Percentiles rank a stretch among this genome's conserved stretches.
Evolutionary conservation across 192 early-diverging fungal species (phyloP).

Genomic region (Mortierella claussenii): DNA sequence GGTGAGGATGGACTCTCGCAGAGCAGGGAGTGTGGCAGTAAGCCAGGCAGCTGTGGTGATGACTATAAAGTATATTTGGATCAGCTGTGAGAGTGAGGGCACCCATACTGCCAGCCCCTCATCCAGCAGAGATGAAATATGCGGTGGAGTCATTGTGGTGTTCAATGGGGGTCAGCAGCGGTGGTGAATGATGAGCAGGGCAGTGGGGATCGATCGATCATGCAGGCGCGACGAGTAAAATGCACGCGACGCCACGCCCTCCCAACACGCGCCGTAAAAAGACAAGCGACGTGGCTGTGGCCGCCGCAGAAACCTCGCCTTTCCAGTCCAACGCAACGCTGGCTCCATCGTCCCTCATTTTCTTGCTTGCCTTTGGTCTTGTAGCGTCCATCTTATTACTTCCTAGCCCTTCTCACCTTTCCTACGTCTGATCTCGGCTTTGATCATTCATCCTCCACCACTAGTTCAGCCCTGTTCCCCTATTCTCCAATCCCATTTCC

Average conservation of each 20-base stretch:
- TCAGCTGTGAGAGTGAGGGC: constrained; percentile 34
- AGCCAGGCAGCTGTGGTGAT: constrained; percentile 20
- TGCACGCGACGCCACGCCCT: too few species aligned
- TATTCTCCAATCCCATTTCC: background rate
- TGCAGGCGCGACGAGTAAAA: too few species aligned
- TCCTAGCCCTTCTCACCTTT: background rate
- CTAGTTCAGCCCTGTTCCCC: background rate
- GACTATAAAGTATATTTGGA: constrained; percentile 27
- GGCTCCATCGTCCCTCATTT: too few species aligned
- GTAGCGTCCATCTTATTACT: background rate
- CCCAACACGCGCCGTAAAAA: too few species aligned
- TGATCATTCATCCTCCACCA: background rate
- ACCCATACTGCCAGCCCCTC: background rate
- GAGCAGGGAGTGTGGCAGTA: constrained; percentile 17
- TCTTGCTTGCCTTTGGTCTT: too few species aligned
- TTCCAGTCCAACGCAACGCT: too few species aligned
- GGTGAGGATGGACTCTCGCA: constrained; percentile 29
- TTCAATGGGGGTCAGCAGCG: background rate
- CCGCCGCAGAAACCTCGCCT: too few species aligned
- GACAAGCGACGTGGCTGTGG: too few species aligned
- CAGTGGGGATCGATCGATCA: too few species aligned
- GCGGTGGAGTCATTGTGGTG: background rate
- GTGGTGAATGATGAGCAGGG: too few species aligned
- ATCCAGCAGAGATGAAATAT: background rate
- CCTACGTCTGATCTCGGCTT: background rate